phyloP scores from a whole-genome alignment of 2,329 filamentous ascomycete genomes.

The Colletotrichum sp. region DNA sequence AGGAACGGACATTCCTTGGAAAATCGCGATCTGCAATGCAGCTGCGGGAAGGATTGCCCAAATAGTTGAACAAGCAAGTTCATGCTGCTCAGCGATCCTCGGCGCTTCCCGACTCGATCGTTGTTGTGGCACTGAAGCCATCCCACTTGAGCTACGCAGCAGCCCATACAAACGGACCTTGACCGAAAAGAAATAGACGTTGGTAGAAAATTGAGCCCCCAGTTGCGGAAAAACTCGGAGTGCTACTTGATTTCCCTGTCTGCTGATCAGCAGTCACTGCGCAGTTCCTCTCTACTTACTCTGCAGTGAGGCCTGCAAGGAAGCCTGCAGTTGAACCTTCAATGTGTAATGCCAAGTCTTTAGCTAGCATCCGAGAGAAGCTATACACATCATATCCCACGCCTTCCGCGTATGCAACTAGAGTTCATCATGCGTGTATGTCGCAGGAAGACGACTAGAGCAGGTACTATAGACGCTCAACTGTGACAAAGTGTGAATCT shows the following conservation, averaged over 20 bases:
- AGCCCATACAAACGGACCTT: neutral
- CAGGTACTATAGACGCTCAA: neutral
- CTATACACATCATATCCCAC: neutral
- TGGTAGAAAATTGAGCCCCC: neutral
- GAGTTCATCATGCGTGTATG: neutral
- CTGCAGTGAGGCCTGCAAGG: neutral
- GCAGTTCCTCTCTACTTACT: neutral
- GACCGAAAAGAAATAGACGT: accelerated
- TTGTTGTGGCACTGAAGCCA: neutral
- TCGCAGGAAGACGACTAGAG: neutral
- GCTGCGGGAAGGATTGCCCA: neutral
- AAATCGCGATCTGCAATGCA: neutral
- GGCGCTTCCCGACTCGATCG: neutral
- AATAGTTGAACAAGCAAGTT: neutral
- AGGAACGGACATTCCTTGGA: neutral
- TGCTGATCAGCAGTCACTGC: neutral
- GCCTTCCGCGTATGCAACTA: neutral
- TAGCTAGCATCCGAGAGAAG: neutral
- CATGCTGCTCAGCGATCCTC: neutral
- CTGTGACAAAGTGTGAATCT: neutral
- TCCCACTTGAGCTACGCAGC: neutral
- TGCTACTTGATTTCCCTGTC: neutral
- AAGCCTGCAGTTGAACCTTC: neutral
- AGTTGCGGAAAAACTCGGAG: neutral
- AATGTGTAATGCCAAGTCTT: neutral